Base-by-base conservation (phyloP, 139 green algal genomes). In the Dunaliella primolecta region DNA sequence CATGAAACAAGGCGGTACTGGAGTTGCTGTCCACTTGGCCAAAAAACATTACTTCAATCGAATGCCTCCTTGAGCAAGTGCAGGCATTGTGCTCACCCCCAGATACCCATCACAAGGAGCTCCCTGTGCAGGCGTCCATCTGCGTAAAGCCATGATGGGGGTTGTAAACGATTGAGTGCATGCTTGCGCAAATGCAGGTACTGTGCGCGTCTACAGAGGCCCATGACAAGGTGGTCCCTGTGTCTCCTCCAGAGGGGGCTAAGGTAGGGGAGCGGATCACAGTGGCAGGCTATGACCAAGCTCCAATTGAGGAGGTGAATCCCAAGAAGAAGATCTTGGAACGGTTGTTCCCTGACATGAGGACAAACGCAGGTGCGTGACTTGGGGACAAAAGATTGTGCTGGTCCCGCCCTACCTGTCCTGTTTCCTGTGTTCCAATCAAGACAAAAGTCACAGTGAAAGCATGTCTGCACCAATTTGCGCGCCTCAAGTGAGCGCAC, bases 311-410 rank as follows among this genome's bases (percentile, higher is more conserved):
- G 7, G 32, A 83, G 76, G 27, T 98, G 0, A 92, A 96, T 85
- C 95, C 94, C 29, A 98, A 98, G 89, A 97, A 97, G 91, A 98
- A 98, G 89, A 86, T 96, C 24, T 94, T 97, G 32, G 96, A 98
- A 86, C 86, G 88, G 33, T 88, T 98, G 1, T 90, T 93, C 35
- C 91, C 92, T 23, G 91, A 97, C 74, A 87, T 98, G 57, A 90
- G 81, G 37, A 96, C 92, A 0, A 86, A 93, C 75, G 90, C 88
- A 33, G 84, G 92, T 96, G 84, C 74, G 78, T n/a, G n/a, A n/a
- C n/a, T n/a, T n/a, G n/a, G n/a, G n/a, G n/a, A n/a, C 3, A 36
- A 35, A 33, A 23, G 3, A 21, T 57, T 64, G 1, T 15, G 83
- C 71, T 55, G 20, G 37, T 57, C n/a, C 11, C 1, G 71, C 29